Evolutionary conservation across 441 rosid genomes (phyloP).

Genomic region (Euphorbia celastroides): DNA sequence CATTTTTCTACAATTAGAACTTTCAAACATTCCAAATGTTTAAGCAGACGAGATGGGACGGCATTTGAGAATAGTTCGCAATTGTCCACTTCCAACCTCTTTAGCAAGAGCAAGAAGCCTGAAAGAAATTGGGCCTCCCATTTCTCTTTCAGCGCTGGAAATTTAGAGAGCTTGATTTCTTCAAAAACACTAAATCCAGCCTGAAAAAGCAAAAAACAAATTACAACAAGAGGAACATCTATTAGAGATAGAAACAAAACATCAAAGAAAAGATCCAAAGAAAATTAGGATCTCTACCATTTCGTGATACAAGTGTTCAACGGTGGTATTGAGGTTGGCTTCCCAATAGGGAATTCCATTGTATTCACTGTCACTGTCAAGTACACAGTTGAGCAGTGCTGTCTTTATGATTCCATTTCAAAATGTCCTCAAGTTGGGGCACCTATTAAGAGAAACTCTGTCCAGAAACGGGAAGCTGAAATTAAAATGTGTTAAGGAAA

Average conservation of each 20-base stretch:
- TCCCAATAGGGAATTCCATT: neutral
- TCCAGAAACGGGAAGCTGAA: neutral
- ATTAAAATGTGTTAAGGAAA: neutral
- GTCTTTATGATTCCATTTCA: neutral
- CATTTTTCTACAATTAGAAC: neutral
- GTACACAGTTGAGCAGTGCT: neutral
- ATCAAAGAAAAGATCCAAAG: neutral
- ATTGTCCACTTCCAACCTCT: neutral
- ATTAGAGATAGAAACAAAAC: neutral
- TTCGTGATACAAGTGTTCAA: neutral
- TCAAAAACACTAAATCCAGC: neutral
- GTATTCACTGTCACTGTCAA: neutral
- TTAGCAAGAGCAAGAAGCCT: neutral
- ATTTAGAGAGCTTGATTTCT: neutral
- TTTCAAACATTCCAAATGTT: neutral
- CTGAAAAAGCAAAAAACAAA: too few relatives aligned
- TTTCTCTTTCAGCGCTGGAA: neutral
- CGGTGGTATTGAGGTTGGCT: neutral
- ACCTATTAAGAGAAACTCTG: neutral
- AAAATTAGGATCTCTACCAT: neutral
- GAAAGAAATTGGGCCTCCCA: neutral
- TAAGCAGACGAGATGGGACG: neutral
- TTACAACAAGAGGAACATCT: too few relatives aligned
- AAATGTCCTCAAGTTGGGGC: neutral
- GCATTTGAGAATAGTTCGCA: neutral